Base-by-base conservation (phyloP, 768 basidiomycete genomes). In the Kwoniella sp. region DNA sequence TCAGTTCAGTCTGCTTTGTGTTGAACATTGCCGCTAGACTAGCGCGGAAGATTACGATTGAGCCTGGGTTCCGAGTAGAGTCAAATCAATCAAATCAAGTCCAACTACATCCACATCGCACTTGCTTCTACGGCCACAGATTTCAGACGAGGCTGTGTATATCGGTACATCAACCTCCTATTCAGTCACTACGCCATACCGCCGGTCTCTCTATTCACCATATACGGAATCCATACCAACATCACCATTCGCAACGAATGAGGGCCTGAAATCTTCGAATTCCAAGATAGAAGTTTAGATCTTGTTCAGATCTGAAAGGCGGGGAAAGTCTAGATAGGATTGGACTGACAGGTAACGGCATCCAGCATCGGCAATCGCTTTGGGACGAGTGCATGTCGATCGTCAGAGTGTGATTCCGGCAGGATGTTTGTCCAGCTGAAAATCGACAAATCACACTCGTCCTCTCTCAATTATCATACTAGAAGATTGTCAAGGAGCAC, bases 41-140 rank as follows among this genome's bases (percentile, higher is more conserved):
- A 44, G 40, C 40, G 40, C 40, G 40, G 10, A 44, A 44, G 40
- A 44, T 44, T 44, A 44, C 40, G 40, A 44, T 44, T 44, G 17
- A 44, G 40, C 40, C 40, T 44, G 40, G 17, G 4, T 19, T 3
- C 40, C 8, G 40, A n/a, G n/a, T n/a, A n/a, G n/a, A n/a, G n/a
- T n/a, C n/a, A n/a, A 44, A 44, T 44, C 40, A 44, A 44, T 44
- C 40, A 44, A 19, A 44, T 44, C 40, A 19, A 13, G 6, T 13
- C 13, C 33, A 13, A 6, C 33, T 13, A 33, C 33, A 33, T 33
- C 33, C 13, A 33, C 33, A 6, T 6, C 33, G 6, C 13, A 33
- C 33, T 33, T 33, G 33, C 33, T 33, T 33, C 33, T 13, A 33
- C 7, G 40, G 40, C 17, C 40, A 19, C 40, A 10, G 8, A 44